Conservation (phyloP, 2,329 filamentous ascomycete species). For the Paramyrothecium sp. region DNA sequence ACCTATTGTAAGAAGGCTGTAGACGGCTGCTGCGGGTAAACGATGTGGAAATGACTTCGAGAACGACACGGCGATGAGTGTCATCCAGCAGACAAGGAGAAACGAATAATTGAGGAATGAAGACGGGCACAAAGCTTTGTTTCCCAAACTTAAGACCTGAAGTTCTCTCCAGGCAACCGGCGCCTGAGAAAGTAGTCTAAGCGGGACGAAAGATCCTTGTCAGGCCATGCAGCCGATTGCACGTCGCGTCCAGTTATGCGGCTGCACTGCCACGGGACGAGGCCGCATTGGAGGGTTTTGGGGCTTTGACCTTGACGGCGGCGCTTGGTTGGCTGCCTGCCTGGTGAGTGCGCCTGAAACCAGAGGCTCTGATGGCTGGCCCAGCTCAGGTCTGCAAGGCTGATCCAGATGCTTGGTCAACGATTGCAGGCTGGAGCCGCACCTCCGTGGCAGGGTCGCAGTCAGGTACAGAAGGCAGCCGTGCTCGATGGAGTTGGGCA, state of each 20-base stretch:
- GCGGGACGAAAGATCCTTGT: background rate
- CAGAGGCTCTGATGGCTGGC: background rate
- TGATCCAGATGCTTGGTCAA: too few species aligned
- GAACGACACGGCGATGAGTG: background rate
- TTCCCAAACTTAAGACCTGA: background rate
- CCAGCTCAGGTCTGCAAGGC: background rate
- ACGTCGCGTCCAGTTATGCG: slow-evolving; percentile 6
- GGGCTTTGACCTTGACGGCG: slow-evolving; percentile 3
- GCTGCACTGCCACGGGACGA: slow-evolving; percentile 28
- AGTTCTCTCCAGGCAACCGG: background rate
- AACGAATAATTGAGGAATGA: background rate
- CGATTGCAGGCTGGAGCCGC: too few species aligned
- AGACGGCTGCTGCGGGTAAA: background rate
- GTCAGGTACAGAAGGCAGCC: too few species aligned
- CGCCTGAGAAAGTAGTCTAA: background rate
- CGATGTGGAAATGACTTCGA: slow-evolving; percentile 1
- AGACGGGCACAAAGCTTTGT: background rate
- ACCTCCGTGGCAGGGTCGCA: too few species aligned
- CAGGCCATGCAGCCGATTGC: background rate
- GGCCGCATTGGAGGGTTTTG: slow-evolving; percentile 18
- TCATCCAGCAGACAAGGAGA: background rate
- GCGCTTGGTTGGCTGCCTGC: background rate
- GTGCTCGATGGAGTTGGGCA: too few species aligned
- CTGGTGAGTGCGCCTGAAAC: background rate
- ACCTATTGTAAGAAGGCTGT: slow-evolving; percentile 7